Conservation (phyloP, 2,329 filamentous ascomycete species). For the Diaporthe velutina region DNA sequence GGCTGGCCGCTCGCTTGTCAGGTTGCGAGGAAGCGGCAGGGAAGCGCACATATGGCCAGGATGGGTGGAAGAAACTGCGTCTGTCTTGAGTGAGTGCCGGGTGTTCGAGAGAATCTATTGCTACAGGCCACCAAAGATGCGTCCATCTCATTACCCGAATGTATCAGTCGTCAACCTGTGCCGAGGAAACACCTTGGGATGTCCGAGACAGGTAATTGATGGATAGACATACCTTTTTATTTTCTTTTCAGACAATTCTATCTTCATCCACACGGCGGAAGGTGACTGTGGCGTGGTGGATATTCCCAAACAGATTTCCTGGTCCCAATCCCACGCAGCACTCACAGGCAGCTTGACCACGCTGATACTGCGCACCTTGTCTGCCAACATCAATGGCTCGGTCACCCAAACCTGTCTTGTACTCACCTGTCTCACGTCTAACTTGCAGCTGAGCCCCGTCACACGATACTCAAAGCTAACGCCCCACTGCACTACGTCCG, state of each 20-base stretch:
- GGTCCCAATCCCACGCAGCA: not conserved
- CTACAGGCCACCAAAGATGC: constrained; percentile 22
- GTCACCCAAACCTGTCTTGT: constrained; percentile 5
- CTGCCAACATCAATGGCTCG: not conserved
- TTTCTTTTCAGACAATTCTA: constrained; percentile 38
- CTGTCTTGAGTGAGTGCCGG: constrained; percentile 30
- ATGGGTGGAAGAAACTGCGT: constrained; percentile 1
- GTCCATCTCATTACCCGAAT: constrained; percentile 19
- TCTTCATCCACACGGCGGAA: constrained; percentile 28
- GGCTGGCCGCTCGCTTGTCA: constrained; percentile 36
- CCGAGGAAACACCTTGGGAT: constrained; percentile 33
- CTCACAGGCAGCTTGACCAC: not conserved
- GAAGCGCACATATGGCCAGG: constrained; percentile 6
- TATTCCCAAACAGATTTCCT: not conserved
- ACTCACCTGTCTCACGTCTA: constrained; percentile 5
- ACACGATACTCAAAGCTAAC: not conserved
- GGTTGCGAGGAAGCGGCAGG: constrained; percentile 25
- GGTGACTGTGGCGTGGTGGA: not conserved
- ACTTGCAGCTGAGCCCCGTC: constrained; percentile 18
- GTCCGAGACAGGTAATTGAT: constrained; percentile 37
- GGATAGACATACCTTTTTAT: constrained; percentile 40
- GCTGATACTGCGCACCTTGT: not conserved
- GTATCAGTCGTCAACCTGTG: constrained; percentile 28
- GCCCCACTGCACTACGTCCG: not conserved
- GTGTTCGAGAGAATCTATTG: constrained; percentile 10